Conservation (phyloP, 768 basidiomycete species). For the Agrocybe pediades region DNA sequence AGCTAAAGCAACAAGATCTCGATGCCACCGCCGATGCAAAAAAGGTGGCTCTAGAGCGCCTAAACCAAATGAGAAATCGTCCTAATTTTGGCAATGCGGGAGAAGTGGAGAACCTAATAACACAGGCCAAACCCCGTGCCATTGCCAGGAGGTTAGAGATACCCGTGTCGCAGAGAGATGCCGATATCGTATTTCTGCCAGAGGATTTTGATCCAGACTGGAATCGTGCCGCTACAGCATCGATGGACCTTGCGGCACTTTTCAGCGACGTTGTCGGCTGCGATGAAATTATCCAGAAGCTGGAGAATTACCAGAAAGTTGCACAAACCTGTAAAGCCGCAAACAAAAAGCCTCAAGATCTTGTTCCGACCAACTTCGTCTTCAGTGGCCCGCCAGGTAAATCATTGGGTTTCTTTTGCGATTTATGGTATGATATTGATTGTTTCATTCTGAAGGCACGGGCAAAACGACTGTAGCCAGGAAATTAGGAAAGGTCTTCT, state of each 20-base stretch:
- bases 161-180: conserved; percentile 21
- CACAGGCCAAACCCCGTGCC: conserved; percentile 49
- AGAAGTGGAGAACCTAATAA: conserved; percentile 62
- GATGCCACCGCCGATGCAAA: conserved; percentile 59
- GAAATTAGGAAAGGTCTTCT: conserved; percentile 64
- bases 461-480: conserved; percentile 66
- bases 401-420: conserved; percentile 7
- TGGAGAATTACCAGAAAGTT: conserved; percentile 54
- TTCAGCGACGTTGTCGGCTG: conserved; percentile 68
- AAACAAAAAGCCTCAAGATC: conserved; percentile 45
- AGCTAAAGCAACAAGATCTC: conserved; percentile 60
- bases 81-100: conserved; percentile 71
- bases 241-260: conserved; percentile 51
- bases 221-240: conserved; percentile 48
- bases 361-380: conserved; percentile 66
- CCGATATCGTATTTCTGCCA: conserved; percentile 51
- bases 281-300: conserved; percentile 50
- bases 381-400: conserved; percentile 76
- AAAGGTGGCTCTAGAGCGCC: conserved; percentile 50
- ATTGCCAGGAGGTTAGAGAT: conserved; percentile 36
- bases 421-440: not conserved
- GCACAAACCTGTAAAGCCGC: conserved; percentile 46
- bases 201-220: conserved; percentile 67
- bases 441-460: conserved; percentile 43
- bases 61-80: conserved; percentile 42